These are phyloP conservation scores for Ganoderma lucidum DNA, from an alignment of 1,284 basidiomycete genomes.

Conservation along the genomic window DNA sequence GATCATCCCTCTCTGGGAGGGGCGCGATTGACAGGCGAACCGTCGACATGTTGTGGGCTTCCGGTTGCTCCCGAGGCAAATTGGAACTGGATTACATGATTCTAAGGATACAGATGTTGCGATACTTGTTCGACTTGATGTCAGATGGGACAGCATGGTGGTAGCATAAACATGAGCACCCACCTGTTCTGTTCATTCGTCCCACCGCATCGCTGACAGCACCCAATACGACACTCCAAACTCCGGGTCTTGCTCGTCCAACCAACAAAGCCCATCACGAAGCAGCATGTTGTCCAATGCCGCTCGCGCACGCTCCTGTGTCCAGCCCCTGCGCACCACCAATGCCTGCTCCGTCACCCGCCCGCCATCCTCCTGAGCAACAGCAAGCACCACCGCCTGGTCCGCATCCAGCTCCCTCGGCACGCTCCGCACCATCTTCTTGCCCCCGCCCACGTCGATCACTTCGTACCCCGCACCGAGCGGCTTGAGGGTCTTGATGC, in stretches of 20 bases:
- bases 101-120: background rate
- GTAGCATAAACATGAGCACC: background rate
- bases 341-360: constrained; percentile 68
- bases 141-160: background rate
- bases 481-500: constrained; percentile 89
- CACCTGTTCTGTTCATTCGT: constrained; percentile 48
- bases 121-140: background rate
- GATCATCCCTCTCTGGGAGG: too few relatives aligned
- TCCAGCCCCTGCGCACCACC: constrained; percentile 77
- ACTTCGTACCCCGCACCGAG: constrained; percentile 92
- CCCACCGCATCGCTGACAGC: constrained; percentile 85
- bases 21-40: background rate
- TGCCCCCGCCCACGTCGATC: constrained; percentile 70
- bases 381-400: constrained; percentile 76
- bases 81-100: background rate
- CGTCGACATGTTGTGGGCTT: too few relatives aligned
- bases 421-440: constrained; percentile 76
- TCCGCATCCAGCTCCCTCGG: constrained; percentile 86
- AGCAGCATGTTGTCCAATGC: constrained; percentile 91
- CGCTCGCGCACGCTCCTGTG: constrained; percentile 73
- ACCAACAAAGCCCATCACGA: constrained; percentile 92
- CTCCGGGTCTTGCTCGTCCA: constrained; percentile 85
- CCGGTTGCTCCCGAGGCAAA: background rate
- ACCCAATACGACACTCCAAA: constrained; percentile 81
- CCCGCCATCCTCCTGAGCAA: constrained; percentile 76